Percentiles rank a stretch among this genome's conserved stretches.
These are phyloP conservation scores for Santalum album DNA, from an alignment of 164 flowering plant species.

Conservation along the genomic window DNA sequence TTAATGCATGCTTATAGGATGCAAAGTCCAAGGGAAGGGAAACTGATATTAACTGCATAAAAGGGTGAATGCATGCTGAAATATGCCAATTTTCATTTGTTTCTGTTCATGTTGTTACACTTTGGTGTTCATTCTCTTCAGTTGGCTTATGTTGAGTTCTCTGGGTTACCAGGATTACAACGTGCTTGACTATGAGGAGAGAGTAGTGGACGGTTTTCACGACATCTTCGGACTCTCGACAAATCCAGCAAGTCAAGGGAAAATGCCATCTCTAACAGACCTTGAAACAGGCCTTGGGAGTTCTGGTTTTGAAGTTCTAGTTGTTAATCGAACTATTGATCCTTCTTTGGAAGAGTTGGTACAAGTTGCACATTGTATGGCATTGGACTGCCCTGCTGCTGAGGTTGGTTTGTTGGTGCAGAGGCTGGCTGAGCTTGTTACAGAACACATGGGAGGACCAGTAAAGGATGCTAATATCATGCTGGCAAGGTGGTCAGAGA, in stretches of 20 bases:
- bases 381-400: slow-evolving; percentile 51
- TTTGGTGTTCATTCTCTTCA: too few relatives aligned
- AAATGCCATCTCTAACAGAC: slow-evolving; percentile 81
- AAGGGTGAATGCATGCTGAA: too few relatives aligned
- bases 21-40: too few relatives aligned
- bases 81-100: too few relatives aligned
- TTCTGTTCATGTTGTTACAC: too few relatives aligned
- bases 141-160: slow-evolving; percentile 11
- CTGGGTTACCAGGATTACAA: slow-evolving; percentile 54
- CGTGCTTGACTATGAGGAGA: slow-evolving; percentile 90
- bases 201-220: slow-evolving; percentile 88
- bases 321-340: slow-evolving; percentile 73
- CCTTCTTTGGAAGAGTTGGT: slow-evolving; percentile 70
- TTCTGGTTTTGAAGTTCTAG: slow-evolving; percentile 70
- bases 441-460: slow-evolving; percentile 93
- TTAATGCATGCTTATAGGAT: too few relatives aligned
- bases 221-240: slow-evolving; percentile 64
- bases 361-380: slow-evolving; percentile 84
- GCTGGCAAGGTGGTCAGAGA: slow-evolving; percentile 80
- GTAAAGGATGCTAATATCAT: slow-evolving; percentile 79
- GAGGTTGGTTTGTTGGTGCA: slow-evolving; percentile 53
- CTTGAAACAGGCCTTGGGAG: slow-evolving; percentile 56
- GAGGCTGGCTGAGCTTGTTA: slow-evolving; percentile 87
- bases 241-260: slow-evolving; percentile 50
- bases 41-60: too few relatives aligned